These are phyloP conservation scores for Colletotrichum musae DNA, from an alignment of 2,329 filamentous ascomycete species.

Conservation along the genomic window DNA sequence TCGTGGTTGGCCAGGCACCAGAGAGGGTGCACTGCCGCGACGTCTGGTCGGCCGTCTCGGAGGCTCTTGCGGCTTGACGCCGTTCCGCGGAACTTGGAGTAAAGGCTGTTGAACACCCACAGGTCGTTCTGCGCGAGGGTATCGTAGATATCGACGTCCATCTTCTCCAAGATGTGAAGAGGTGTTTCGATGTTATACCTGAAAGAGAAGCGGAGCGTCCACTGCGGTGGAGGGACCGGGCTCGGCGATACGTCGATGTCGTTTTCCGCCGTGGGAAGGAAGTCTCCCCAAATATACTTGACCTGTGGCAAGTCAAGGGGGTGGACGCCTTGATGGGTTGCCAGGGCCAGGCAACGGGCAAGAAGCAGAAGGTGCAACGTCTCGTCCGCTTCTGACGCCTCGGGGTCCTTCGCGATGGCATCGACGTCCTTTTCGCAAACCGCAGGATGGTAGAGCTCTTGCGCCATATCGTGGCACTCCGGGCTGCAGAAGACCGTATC, in stretches of 20 bases:
- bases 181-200: constrained; percentile 81
- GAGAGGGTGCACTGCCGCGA: constrained; percentile 92
- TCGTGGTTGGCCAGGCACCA: constrained; percentile 98
- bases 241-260: constrained; percentile 68
- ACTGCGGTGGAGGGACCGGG: constrained; percentile 70
- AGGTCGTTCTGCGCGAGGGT: constrained; percentile 73
- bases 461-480: constrained; percentile 70
- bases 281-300: constrained; percentile 80
- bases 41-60: constrained; percentile 86
- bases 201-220: constrained; percentile 85
- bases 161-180: constrained; percentile 84
- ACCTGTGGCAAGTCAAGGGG: constrained; percentile 76
- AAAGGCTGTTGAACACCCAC: constrained; percentile 92
- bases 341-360: constrained; percentile 74
- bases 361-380: constrained; percentile 76
- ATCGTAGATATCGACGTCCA: constrained; percentile 84
- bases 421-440: constrained; percentile 78
- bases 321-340: constrained; percentile 71
- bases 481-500: constrained; percentile 78
- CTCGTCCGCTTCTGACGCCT: constrained; percentile 71
- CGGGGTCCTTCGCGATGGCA: constrained; percentile 74
- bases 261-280: constrained; percentile 67
- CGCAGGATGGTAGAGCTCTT: constrained; percentile 73
- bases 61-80: constrained; percentile 87
- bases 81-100: constrained; percentile 92